A percentile compares a stretch with the other conserved stretches of the same genome.
phyloP scores from a whole-genome alignment of 2,329 filamentous ascomycete genomes.

The Fusarium succisae region DNA sequence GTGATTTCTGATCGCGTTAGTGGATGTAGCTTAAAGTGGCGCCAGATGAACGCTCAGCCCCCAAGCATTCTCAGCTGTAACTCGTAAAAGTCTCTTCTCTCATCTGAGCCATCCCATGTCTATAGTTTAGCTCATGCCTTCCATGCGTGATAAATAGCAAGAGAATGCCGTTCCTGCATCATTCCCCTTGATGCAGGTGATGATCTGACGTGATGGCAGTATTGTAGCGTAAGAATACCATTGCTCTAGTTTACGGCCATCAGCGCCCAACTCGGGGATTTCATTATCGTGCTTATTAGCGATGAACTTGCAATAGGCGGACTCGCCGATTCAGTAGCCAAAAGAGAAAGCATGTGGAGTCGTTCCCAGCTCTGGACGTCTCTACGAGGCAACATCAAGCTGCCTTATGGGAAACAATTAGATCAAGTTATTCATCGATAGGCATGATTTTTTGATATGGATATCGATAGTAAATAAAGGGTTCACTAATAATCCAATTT shows the following conservation, averaged over 20 bases:
- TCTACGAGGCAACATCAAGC: background rate
- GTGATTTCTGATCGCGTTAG: background rate
- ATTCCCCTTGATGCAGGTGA: accelerated
- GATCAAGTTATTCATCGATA: background rate
- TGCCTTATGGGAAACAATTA: too few species aligned
- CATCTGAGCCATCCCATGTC: background rate
- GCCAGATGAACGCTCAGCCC: background rate
- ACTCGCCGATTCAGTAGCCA: background rate
- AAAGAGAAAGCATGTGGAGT: background rate
- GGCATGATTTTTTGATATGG: background rate
- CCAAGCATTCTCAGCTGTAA: background rate
- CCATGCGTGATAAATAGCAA: accelerated
- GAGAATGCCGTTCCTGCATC: accelerated
- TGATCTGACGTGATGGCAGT: background rate
- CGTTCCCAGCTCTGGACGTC: too few species aligned
- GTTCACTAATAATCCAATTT: background rate
- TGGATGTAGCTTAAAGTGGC: background rate
- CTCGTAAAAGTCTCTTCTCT: background rate
- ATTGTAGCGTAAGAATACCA: background rate
- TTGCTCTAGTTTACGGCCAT: background rate
- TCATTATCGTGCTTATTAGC: accelerated
- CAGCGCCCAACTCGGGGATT: accelerated
- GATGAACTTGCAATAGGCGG: background rate
- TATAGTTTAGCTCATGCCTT: accelerated
- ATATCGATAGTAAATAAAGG: background rate